Evolutionary conservation across 371 early-diverging fungal genomes (phyloP).

Genomic region (Actinomucor elegans): DNA sequence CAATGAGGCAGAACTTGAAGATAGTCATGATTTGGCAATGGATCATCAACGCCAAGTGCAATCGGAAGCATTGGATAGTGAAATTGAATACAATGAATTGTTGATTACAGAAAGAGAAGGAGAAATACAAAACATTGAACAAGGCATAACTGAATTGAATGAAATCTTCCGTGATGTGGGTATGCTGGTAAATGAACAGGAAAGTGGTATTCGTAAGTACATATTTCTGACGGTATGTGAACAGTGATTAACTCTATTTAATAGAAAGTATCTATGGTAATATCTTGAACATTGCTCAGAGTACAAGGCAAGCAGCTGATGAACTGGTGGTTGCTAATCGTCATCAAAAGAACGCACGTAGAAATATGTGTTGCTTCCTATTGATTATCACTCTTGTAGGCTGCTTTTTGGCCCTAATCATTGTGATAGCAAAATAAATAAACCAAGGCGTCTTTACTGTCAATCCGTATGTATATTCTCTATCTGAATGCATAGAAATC

Average conservation of each 20-base stretch:
- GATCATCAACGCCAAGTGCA: constrained; percentile 68
- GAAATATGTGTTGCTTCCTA: constrained; percentile 80
- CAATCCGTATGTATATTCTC: too few species aligned
- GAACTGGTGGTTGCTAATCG: constrained; percentile 81
- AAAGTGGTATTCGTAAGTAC: constrained; percentile 81
- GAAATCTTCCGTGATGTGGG: constrained; percentile 96
- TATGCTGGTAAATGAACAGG: constrained; percentile 94
- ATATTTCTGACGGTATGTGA: not conserved
- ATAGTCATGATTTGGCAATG: too few species aligned
- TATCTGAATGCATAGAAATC: too few species aligned
- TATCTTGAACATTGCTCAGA: constrained; percentile 75
- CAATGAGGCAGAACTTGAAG: too few species aligned
- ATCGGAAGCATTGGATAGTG: constrained; percentile 80
- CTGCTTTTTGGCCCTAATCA: constrained; percentile 48
- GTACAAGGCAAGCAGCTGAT: constrained; percentile 76
- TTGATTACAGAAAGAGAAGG: constrained; percentile 92
- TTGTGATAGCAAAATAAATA: constrained; percentile 53
- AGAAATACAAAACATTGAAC: constrained; percentile 91
- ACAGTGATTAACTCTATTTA: too few species aligned
- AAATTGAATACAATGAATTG: constrained; percentile 90
- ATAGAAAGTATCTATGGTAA: constrained; percentile 67
- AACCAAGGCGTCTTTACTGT: too few species aligned
- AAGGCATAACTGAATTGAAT: constrained; percentile 89
- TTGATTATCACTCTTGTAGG: constrained; percentile 70
- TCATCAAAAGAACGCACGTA: constrained; percentile 79